Evolutionary conservation across 116 monocot species (phyloP).

Genomic region (Iris pallida): DNA sequence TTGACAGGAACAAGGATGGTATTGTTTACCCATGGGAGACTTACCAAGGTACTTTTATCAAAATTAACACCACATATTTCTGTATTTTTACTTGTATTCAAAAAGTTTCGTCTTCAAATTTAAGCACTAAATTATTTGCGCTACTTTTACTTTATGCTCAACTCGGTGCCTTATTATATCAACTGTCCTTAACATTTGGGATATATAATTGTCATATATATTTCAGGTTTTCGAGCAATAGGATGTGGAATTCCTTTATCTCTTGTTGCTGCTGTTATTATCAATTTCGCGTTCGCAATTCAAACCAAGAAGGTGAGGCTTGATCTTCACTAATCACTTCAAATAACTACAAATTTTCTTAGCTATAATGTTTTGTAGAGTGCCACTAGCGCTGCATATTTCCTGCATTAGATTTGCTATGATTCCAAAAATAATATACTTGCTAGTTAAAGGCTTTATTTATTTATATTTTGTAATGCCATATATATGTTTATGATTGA

Average conservation of each 20-base stretch:
- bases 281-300: conserved; percentile 17
- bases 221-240: conserved; percentile 31
- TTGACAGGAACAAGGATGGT: conserved; percentile 39
- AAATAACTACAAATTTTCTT: too few relatives aligned
- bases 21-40: conserved; percentile 40
- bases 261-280: not conserved
- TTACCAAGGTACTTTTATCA: conserved; percentile 17
- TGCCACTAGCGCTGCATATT: not conserved
- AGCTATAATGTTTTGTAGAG: too few relatives aligned
- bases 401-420: not conserved
- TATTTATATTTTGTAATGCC: not conserved
- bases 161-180: not conserved
- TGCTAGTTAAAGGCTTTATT: not conserved
- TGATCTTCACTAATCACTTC: not conserved
- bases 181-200: not conserved
- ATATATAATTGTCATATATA: not conserved
- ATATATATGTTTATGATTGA: not conserved
- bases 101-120: not conserved
- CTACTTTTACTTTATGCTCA: not conserved
- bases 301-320: not conserved
- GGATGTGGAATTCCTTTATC: conserved; percentile 26
- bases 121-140: not conserved
- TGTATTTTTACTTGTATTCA: not conserved
- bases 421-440: not conserved
- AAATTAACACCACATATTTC: not conserved